Conservation (phyloP, 2,329 filamentous ascomycete genomes). For the Bipolaris cookei region DNA sequence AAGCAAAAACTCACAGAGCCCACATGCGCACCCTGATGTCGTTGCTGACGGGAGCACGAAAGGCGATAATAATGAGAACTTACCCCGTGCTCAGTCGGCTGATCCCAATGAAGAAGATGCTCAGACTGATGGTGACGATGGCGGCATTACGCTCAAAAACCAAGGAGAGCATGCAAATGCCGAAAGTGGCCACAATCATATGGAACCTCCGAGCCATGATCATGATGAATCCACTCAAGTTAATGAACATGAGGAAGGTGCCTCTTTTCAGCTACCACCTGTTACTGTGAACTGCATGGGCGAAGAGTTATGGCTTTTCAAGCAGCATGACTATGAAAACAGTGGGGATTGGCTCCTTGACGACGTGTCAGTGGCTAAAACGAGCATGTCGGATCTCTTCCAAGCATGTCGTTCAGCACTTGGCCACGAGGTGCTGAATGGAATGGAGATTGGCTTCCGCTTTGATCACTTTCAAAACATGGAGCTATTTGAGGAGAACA, state of each 20-base stretch:
- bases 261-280: constrained; percentile 21
- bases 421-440: constrained; percentile 60
- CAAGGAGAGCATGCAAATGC: constrained; percentile 12
- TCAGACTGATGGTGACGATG: constrained; percentile 20
- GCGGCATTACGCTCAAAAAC: constrained; percentile 23
- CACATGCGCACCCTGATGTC: background rate
- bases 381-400: constrained; percentile 61
- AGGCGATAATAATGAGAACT: constrained; percentile 1
- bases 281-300: constrained; percentile 41
- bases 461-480: constrained; percentile 50
- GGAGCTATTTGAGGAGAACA: constrained; percentile 43
- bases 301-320: constrained; percentile 42
- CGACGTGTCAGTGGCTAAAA: constrained; percentile 31
- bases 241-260: constrained; percentile 16
- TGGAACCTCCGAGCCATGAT: constrained; percentile 20
- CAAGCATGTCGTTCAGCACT: constrained; percentile 62
- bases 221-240: constrained; percentile 15
- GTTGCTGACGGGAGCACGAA: background rate
- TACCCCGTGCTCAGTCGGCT: background rate
- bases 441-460: constrained; percentile 57
- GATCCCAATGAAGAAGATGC: constrained; percentile 6
- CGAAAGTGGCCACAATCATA: constrained; percentile 8
- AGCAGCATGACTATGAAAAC: constrained; percentile 36
- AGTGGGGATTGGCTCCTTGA: constrained; percentile 42
- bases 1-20: constrained; percentile 9